These are phyloP conservation scores for Leptodermis oblonga DNA, from an alignment of 257 asterid genomes.

Conservation along the genomic window DNA sequence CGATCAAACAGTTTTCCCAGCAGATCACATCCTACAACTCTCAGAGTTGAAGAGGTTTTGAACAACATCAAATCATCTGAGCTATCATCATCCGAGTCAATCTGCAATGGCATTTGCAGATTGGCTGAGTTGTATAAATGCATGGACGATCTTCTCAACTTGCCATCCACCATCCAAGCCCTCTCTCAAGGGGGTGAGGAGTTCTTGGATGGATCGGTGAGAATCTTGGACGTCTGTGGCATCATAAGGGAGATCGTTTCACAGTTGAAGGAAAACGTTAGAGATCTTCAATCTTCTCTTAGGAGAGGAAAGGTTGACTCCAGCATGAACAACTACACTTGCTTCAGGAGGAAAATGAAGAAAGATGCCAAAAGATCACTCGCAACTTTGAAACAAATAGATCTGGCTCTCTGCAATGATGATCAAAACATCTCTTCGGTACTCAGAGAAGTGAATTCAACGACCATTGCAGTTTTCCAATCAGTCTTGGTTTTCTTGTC, in stretches of 20 bases:
- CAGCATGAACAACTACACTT: slow-evolving; percentile 8
- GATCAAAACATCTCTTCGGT: background rate
- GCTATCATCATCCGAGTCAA: slow-evolving; percentile 17
- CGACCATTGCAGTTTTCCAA: background rate
- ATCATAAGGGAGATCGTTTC: slow-evolving; percentile 14
- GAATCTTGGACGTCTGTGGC: slow-evolving; percentile 28
- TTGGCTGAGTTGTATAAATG: slow-evolving; percentile 22
- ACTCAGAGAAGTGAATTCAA: background rate
- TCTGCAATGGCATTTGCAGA: slow-evolving; percentile 16
- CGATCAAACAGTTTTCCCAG: slow-evolving; percentile 36
- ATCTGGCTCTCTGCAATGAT: background rate
- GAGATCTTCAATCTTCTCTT: slow-evolving; percentile 25
- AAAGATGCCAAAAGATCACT: slow-evolving; percentile 19
- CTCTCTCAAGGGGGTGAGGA: slow-evolving; percentile 22
- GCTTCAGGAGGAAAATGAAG: slow-evolving; percentile 28
- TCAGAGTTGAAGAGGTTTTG: slow-evolving; percentile 25
- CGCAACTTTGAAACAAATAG: slow-evolving; percentile 24
- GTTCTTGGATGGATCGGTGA: slow-evolving; percentile 25
- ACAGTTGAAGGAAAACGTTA: slow-evolving; percentile 23
- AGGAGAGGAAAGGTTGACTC: slow-evolving; percentile 31
- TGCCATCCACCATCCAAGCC: slow-evolving; percentile 22
- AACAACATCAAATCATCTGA: slow-evolving; percentile 31
- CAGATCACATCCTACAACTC: slow-evolving; percentile 33
- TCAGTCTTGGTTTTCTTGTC: slow-evolving; percentile 16
- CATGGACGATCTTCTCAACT: slow-evolving; percentile 16